These are phyloP conservation scores for Neckera pumila DNA, from an alignment of 225 moss, liverwort and hornwort species.

Conservation along the genomic window DNA sequence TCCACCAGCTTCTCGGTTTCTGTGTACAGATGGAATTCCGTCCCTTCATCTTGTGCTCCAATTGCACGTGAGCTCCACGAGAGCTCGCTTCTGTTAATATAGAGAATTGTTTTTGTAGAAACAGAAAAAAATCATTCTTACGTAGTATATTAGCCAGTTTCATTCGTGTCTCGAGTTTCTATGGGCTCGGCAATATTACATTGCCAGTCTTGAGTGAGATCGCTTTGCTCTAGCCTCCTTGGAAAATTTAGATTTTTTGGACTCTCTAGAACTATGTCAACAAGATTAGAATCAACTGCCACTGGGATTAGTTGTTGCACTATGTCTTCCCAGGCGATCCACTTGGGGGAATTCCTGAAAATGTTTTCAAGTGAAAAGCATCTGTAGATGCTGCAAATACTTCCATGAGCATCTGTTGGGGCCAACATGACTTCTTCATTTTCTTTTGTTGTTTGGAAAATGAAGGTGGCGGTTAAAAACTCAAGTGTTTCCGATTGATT, in stretches of 20 bases:
- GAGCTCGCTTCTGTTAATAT: not conserved
- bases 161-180: not conserved
- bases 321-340: not conserved
- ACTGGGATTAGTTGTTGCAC: not conserved
- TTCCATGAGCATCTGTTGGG: not conserved
- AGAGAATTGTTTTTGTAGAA: not conserved
- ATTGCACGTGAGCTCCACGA: not conserved
- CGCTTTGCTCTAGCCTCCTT: not conserved
- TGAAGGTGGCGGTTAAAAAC: not conserved
- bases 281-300: not conserved
- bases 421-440: not conserved
- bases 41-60: not conserved
- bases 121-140: not conserved
- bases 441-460: not conserved
- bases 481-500: no score
- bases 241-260: not conserved
- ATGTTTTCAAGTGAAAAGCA: not conserved
- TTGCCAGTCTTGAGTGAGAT: constrained; percentile 5
- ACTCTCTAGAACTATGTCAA: not conserved
- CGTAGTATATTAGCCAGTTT: not conserved
- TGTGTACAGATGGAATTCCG: constrained; percentile 2
- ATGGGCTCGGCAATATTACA: constrained; percentile 11
- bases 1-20: not conserved
- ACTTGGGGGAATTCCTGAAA: not conserved
- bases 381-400: not conserved